These are phyloP conservation scores for Serendipita vermifera DNA, from an alignment of 768 basidiomycete species.

Conservation along the genomic window DNA sequence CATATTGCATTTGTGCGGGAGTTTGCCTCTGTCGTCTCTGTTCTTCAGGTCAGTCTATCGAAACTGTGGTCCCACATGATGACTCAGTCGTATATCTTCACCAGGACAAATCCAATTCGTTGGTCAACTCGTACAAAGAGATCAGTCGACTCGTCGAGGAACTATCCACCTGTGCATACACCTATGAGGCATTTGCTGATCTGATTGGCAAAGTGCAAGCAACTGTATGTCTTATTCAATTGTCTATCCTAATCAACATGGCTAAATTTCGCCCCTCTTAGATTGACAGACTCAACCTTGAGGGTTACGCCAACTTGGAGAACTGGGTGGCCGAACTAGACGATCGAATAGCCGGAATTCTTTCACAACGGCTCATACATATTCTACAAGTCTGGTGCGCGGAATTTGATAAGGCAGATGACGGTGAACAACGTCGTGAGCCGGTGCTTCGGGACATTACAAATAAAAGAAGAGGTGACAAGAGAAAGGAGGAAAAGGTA, in stretches of 20 bases:
- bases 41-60: slow-evolving; percentile 52
- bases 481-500: slow-evolving; percentile 53
- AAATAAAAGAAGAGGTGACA: slow-evolving; percentile 58
- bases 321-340: slow-evolving; percentile 77
- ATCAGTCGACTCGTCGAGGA: slow-evolving; percentile 78
- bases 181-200: slow-evolving; percentile 66
- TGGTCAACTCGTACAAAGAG: slow-evolving; percentile 83
- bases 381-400: slow-evolving; percentile 79
- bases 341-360: slow-evolving; percentile 66
- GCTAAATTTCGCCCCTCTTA: slow-evolving; percentile 20
- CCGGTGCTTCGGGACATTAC: slow-evolving; percentile 37
- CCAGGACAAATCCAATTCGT: slow-evolving; percentile 86
- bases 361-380: slow-evolving; percentile 58
- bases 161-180: slow-evolving; percentile 75
- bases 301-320: slow-evolving; percentile 91
- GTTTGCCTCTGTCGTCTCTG: slow-evolving; percentile 83
- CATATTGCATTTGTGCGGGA: slow-evolving; percentile 92
- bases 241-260: background rate
- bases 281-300: slow-evolving; percentile 90
- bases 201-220: slow-evolving; percentile 70
- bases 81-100: slow-evolving; percentile 8
- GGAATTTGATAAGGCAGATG: slow-evolving; percentile 70
- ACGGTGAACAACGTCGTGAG: slow-evolving; percentile 48
- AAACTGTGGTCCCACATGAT: background rate
- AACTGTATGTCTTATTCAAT: slow-evolving; percentile 39